Conservation (phyloP, 148 eudicot species). For the Polygonum maritimum region DNA sequence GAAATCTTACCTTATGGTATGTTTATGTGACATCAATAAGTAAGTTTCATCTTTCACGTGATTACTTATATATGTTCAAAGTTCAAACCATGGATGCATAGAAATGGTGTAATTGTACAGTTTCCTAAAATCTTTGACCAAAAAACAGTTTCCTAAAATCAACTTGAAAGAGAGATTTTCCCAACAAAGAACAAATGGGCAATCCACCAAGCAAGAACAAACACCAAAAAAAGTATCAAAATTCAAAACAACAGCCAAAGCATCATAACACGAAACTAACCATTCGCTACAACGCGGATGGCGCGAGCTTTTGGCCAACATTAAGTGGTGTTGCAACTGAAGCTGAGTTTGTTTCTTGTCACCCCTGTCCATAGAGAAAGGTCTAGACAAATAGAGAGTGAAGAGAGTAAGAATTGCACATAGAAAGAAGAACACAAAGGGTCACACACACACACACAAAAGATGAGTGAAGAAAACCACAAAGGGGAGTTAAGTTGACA, state of each 20-base stretch:
- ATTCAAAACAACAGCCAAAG: not conserved
- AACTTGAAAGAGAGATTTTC: not conserved
- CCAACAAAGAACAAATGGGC: not conserved
- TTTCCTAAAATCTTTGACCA: not conserved
- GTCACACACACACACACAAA: not conserved
- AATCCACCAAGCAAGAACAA: not conserved
- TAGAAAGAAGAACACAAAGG: not conserved
- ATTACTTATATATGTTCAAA: no score
- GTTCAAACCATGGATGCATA: not conserved
- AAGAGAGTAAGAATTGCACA: not conserved
- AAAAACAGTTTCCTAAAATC: not conserved
- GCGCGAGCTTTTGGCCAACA: conserved; percentile 19
- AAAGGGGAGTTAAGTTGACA: not conserved
- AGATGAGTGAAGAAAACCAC: no score
- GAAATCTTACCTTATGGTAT: no score
- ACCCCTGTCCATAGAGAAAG: conserved; percentile 4
- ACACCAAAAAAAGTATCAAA: not conserved
- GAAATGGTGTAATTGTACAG: not conserved
- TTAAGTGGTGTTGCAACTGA: not conserved
- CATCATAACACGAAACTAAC: conserved; percentile 25
- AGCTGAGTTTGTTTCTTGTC: not conserved
- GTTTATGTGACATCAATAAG: no score
- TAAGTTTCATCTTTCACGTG: no score
- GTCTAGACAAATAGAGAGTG: not conserved
- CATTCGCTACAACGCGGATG: conserved; percentile 78